Conservation (phyloP, 2,329 filamentous ascomycete species). For the Pseudonectria foliicola region DNA sequence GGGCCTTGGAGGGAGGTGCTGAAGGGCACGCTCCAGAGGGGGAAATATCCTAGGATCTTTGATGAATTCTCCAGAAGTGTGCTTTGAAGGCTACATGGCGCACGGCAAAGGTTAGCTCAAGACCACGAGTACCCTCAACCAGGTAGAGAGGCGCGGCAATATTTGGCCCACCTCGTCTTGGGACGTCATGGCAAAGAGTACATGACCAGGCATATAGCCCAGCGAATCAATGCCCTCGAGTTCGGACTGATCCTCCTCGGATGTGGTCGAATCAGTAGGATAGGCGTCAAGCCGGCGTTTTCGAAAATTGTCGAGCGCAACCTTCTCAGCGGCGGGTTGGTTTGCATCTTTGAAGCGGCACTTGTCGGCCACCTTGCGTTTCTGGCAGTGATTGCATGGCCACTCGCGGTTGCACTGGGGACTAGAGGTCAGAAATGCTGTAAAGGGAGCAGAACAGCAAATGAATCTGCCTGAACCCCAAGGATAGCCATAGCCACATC, state of each 20-base stretch:
- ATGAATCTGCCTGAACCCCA: too few relatives aligned
- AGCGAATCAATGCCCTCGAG: constrained; percentile 26
- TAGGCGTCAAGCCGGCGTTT: constrained; percentile 19
- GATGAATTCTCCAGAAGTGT: constrained; percentile 14
- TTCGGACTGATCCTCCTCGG: constrained; percentile 19
- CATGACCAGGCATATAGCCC: constrained; percentile 29
- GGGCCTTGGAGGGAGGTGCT: constrained; percentile 25
- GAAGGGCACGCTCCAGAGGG: constrained; percentile 26
- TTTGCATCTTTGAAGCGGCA: constrained; percentile 26
- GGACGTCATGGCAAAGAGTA: constrained; percentile 21
- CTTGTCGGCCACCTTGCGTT: constrained; percentile 31
- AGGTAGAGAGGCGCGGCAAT: background rate
- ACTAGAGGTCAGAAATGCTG: constrained; percentile 5
- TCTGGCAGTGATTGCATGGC: constrained; percentile 34
- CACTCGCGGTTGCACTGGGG: constrained; percentile 32
- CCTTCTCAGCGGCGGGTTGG: constrained; percentile 17
- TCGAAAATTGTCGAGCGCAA: constrained; percentile 10
- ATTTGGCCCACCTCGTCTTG: constrained; percentile 19
- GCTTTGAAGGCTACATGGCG: constrained; percentile 5
- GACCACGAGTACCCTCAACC: too few relatives aligned
- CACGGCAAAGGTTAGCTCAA: constrained; percentile 1
- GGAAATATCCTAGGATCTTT: constrained; percentile 18
- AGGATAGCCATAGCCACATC: too few relatives aligned
- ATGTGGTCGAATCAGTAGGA: constrained; percentile 9
- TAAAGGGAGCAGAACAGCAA: too few relatives aligned